Conservation (phyloP, 306 rosid genomes). For the Gastrolobium bilobum region DNA sequence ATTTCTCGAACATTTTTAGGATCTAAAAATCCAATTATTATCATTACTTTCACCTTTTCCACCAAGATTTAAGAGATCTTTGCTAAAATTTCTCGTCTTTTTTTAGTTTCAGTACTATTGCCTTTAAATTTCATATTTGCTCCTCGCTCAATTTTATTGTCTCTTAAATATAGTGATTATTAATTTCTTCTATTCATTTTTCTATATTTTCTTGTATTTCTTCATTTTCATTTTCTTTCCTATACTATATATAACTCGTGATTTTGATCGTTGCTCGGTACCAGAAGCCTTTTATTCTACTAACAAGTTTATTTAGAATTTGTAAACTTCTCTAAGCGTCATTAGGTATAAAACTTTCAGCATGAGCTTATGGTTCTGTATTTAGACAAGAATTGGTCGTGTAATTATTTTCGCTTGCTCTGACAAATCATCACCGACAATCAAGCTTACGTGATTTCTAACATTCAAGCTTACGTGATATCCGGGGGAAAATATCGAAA, state of each 20-base stretch:
- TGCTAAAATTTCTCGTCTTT: no score
- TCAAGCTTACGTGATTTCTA: no score
- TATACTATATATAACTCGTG: background rate
- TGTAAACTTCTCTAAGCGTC: background rate
- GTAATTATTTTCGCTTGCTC: background rate
- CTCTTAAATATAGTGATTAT: background rate
- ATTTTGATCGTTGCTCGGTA: background rate
- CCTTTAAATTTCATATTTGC: background rate
- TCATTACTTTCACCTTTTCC: no score
- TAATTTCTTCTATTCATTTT: background rate
- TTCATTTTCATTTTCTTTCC: background rate
- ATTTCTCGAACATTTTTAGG: no score
- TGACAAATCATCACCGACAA: no score
- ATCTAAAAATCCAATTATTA: no score
- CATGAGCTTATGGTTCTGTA: background rate
- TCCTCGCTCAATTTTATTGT: no score
- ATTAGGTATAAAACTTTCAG: background rate
- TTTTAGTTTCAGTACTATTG: no score
- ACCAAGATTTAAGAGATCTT: no score
- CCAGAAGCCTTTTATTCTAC: background rate
- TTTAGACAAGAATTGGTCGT: background rate
- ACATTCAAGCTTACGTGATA: no score
- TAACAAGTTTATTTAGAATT: background rate
- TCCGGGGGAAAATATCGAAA: no score
- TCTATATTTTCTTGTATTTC: background rate